Evolutionary conservation across 192 early-diverging fungal species (phyloP), one percentile per base, ranked within the genome.

Genomic region (Dispira parvispora): DNA sequence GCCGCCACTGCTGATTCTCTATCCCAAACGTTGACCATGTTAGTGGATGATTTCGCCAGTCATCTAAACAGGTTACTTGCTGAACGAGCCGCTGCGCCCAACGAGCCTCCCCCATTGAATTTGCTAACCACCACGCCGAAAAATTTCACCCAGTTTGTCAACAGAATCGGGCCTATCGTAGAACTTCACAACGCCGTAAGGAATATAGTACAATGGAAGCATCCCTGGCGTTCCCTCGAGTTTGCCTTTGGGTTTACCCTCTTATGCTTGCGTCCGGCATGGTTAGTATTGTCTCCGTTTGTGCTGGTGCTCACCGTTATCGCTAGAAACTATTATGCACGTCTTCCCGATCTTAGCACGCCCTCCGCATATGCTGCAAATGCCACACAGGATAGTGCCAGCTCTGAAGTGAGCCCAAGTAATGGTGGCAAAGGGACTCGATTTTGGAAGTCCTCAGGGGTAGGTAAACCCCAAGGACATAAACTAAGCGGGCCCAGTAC

Each of bases 91-190:
- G 32, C 32, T 49, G 8, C 47, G 4, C 57, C 38, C 25, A 60
- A 28, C 57, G 57, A 60, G 3, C 57, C 57, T n/a, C 69, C 75
- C 1, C 71, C 71, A 27, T 65, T 81, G 25, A 78, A 72, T 62
- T 69, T 81, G 18, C 38, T 80, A 20, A 74, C 71, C 45, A 81
- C 74, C 10, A 81, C 78, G 3, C 78, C 80, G 21, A 71, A 71
- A 54, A 81, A 81, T 63, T 70, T 75, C 16, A 68, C 65, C 23
- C 46, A 62, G 38, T 80, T 81, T 61, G 68, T 74, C 8, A 43
- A 64, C 21, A 56, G 70, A 10, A 28, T 78, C 21, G 74, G 74
- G 11, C 75, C 73, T n/a, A 49, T 78, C n/a, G 75, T 80, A 25
- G 66, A 64, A 18, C 56, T 66, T 26, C 68, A 79, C 54, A 69